These are phyloP conservation scores for Tuber microsphaerosporum DNA, from an alignment of 495 filamentous ascomycete genomes.

Conservation along the genomic window DNA sequence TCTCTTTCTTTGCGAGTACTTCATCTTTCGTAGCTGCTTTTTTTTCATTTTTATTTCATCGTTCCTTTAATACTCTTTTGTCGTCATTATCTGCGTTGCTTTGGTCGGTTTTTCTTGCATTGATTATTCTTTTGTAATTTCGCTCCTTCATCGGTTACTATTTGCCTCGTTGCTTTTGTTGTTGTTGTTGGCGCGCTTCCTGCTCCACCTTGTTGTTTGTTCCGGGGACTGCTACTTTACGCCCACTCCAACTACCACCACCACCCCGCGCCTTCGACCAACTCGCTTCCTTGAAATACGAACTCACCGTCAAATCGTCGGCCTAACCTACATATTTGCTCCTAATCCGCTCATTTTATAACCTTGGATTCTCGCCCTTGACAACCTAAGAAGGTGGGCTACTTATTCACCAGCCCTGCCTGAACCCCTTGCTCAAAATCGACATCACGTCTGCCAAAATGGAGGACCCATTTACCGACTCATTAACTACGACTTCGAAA, in stretches of 20 bases:
- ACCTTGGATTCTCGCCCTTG: not conserved
- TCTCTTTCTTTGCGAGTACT: not conserved
- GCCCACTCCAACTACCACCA: not conserved
- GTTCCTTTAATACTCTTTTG: not conserved
- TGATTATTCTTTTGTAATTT: not conserved
- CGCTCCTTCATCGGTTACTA: not conserved
- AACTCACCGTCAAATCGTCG: not conserved
- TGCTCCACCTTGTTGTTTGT: not conserved
- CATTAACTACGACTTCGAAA: slow-evolving; percentile 10
- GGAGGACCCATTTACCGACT: slow-evolving; percentile 54
- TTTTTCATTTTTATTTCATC: not conserved
- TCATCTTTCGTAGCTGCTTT: not conserved
- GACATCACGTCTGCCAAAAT: slow-evolving; percentile 39
- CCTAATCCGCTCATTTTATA: not conserved
- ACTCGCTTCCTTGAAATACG: not conserved
- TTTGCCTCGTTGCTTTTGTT: slow-evolving; percentile 1
- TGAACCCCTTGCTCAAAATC: slow-evolving; percentile 16
- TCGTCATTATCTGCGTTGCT: not conserved
- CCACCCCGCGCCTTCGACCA: not conserved
- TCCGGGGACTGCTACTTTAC: not conserved
- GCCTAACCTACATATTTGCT: not conserved
- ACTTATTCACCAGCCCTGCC: not conserved
- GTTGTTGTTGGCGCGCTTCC: slow-evolving; percentile 1
- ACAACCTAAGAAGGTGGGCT: not conserved
- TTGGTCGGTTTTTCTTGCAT: not conserved